Evolutionary conservation across 306 rosid species (phyloP).

Genomic region (Astragalus glycyphyllos): DNA sequence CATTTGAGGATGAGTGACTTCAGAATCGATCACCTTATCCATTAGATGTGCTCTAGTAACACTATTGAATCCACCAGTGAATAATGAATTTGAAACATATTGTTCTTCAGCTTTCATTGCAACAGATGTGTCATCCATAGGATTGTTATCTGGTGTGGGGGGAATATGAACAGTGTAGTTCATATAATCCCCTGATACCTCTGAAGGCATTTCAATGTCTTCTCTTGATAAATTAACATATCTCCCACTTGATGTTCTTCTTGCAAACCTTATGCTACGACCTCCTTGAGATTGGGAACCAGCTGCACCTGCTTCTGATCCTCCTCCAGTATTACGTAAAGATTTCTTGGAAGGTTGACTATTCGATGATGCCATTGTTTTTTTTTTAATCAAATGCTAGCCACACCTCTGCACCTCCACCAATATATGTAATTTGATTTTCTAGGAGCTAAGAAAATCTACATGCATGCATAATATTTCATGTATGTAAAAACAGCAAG

Average conservation of each 20-base stretch:
- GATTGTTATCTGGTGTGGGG: conserved; percentile 86
- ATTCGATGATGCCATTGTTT: conserved; percentile 56
- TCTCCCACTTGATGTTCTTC: conserved; percentile 87
- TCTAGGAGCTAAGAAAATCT: not conserved
- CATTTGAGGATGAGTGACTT: conserved; percentile 91
- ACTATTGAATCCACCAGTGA: conserved; percentile 91
- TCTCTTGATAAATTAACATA: conserved; percentile 83
- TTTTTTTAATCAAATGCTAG: not conserved
- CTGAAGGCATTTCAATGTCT: conserved; percentile 84
- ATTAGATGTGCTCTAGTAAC: conserved; percentile 86
- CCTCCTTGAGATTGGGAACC: conserved; percentile 53
- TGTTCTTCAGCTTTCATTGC: conserved; percentile 92
- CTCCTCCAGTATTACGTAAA: conserved; percentile 57
- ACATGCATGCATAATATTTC: not conserved
- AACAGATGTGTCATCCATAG: conserved; percentile 68
- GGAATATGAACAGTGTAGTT: conserved; percentile 94
- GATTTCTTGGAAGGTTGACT: conserved; percentile 71
- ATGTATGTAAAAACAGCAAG: not conserved
- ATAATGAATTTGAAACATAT: conserved; percentile 82
- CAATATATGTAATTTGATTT: not conserved
- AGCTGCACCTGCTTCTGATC: conserved; percentile 46
- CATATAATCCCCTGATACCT: conserved; percentile 72
- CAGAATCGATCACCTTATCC: conserved; percentile 93
- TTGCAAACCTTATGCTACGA: conserved; percentile 70
- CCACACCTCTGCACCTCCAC: not conserved